Evolutionary conservation across 352 stramenopile genomes (phyloP), one percentile per base, ranked within the genome.

Genomic region (Phytophthora quininea): DNA sequence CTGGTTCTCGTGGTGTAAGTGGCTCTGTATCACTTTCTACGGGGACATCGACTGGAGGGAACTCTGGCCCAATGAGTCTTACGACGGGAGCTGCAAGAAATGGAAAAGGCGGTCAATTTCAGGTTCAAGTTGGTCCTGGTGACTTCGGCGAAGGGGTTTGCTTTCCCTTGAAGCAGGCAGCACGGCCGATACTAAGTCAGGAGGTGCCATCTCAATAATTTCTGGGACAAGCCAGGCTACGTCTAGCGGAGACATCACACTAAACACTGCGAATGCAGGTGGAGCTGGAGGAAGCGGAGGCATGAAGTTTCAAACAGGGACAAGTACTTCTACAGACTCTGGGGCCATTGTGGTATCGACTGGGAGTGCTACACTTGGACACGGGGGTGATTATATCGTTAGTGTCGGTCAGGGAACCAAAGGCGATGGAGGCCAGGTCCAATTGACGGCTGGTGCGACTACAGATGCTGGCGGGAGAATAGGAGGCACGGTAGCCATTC

Each of bases 121-220:
- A 77, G 58, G 37, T 90, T 1, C 54, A 62, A 53, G 83, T 90
- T 55, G 89, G 89, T n/a, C 59, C 68, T 45, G 91, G 92, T 40
- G 78, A 96, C 64, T 80, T 84, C 32, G 91, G 88, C 30, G 79
- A 95, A 73, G 95, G 95, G 93, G 92, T 4, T 58, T 86, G 8
- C 64, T 98, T 2, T 75, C 74, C 9, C 46, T 97, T 15, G 69
- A 82, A 58, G 81, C 92, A 53, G 95, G 95, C 27, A 79, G 61
- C 27, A 95, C 84, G 11, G 73, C 69, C 3, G 86, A 93, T 48
- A 80, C 80, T 6, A 72, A 74, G 29, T 90, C 78, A n/a, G 86
- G 86, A 67, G 86, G 86, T n/a, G 79, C 79, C 40, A 59, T 95
- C 32, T 68, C 64, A 0, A 29, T 90, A 12, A n/a, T 71, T n/a